A percentile compares a stretch with the other conserved stretches of the same genome.
Conservation (phyloP, 2,329 filamentous ascomycete species). For the Alternaria infectoria region DNA sequence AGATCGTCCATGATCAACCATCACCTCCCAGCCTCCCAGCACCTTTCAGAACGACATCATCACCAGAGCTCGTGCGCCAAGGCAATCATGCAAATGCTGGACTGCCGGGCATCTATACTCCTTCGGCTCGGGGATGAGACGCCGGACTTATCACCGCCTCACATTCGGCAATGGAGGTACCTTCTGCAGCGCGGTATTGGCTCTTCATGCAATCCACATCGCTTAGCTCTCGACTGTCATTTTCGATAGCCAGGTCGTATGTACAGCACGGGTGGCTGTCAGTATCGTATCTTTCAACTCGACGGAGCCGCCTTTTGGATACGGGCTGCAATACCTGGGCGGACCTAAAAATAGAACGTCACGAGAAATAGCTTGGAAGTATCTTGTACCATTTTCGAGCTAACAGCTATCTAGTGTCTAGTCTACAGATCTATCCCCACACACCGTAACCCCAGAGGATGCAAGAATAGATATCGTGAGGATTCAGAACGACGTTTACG, state of each 20-base stretch:
- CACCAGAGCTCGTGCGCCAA: not conserved
- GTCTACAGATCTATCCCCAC: not conserved
- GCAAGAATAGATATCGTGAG: slow-evolving; percentile 8
- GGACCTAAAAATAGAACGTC: slow-evolving; percentile 21
- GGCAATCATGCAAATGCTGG: not conserved
- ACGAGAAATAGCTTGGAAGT: not conserved
- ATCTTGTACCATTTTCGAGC: not conserved
- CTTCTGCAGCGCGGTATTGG: not conserved
- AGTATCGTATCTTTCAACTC: not conserved
- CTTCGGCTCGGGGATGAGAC: not conserved
- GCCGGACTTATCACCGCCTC: not conserved
- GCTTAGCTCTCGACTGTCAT: not conserved
- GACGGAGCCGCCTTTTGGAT: not conserved
- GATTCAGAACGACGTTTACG: not conserved
- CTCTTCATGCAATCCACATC: not conserved
- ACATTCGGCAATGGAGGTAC: not conserved
- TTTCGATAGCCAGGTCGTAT: slow-evolving; percentile 9
- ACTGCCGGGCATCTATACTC: not conserved
- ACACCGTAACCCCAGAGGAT: not conserved
- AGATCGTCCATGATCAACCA: not conserved
- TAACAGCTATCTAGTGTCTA: slow-evolving; percentile 2
- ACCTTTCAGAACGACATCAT: not conserved
- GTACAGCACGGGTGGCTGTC: slow-evolving; percentile 10
- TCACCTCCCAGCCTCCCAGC: not conserved
- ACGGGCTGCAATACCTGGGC: slow-evolving; percentile 6